Evolutionary conservation across 129 eudicot genomes (phyloP).

Genomic region (Calendula officinalis): DNA sequence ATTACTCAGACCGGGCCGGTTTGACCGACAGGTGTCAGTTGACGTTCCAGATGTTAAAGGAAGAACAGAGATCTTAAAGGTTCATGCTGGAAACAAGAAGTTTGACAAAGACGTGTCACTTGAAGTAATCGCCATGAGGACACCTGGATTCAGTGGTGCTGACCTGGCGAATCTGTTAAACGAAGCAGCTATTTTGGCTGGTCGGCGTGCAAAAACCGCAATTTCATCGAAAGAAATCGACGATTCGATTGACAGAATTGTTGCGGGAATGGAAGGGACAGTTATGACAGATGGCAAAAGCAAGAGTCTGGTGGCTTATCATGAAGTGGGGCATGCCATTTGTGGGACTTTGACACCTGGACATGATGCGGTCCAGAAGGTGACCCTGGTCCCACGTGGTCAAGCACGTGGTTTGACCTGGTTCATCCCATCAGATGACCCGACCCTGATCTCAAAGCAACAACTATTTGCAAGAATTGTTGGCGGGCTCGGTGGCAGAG

Average conservation of each 20-base stretch:
- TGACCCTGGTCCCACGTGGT: constrained; percentile 95
- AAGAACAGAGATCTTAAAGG: constrained; percentile 91
- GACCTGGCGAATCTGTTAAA: constrained; percentile 93
- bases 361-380: constrained; percentile 96
- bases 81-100: constrained; percentile 84
- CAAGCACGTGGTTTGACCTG: constrained; percentile 95
- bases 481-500: constrained; percentile 98
- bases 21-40: constrained; percentile 91
- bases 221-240: constrained; percentile 85
- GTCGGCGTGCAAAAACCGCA: constrained; percentile 75
- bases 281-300: constrained; percentile 97
- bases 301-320: constrained; percentile 94
- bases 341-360: constrained; percentile 99
- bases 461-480: constrained; percentile 94
- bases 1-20: constrained; percentile 92
- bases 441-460: constrained; percentile 88
- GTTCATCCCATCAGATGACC: constrained; percentile 96
- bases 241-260: constrained; percentile 92
- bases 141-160: constrained; percentile 99
- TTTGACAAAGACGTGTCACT: constrained; percentile 85
- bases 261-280: constrained; percentile 97
- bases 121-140: constrained; percentile 89
- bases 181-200: constrained; percentile 95
- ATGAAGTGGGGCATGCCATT: constrained; percentile 98
- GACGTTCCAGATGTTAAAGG: constrained; percentile 93